Conservation (phyloP, 768 basidiomycete species). For the Xerocomus potaroensis region DNA sequence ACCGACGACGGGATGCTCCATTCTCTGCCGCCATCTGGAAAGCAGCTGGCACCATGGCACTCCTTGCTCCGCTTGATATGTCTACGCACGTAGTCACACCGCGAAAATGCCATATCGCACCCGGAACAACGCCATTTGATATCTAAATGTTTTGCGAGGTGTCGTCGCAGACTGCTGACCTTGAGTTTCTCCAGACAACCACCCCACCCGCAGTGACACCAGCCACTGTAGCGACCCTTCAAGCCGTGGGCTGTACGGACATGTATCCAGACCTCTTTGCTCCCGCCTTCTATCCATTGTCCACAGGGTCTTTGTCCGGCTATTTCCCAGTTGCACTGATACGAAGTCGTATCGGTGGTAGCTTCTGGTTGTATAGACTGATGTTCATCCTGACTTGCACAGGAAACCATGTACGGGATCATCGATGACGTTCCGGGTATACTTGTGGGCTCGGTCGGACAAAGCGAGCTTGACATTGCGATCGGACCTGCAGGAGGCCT, state of each 20-base stretch:
- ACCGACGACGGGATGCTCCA: background rate
- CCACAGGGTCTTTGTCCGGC: background rate
- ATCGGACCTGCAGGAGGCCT: background rate
- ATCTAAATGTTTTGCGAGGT: conserved; percentile 7
- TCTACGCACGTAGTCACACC: conserved; percentile 5
- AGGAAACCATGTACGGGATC: background rate
- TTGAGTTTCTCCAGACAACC: conserved; percentile 11
- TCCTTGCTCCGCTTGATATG: conserved; percentile 5
- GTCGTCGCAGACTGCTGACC: conserved; percentile 10
- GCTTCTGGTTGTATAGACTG: background rate
- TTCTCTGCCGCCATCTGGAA: background rate
- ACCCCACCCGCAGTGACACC: conserved; percentile 4
- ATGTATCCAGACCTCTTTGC: conserved; percentile 10
- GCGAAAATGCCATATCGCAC: conserved; percentile 5
- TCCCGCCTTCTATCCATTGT: conserved; percentile 9
- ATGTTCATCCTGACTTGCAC: background rate
- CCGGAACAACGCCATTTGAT: conserved; percentile 13
- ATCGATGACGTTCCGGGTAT: background rate
- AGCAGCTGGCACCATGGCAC: conserved; percentile 4
- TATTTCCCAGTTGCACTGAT: conserved; percentile 7
- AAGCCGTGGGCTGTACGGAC: conserved; percentile 8
- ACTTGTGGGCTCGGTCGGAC: background rate
- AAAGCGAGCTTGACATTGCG: background rate
- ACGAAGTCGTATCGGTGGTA: background rate
- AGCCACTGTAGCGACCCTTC: conserved; percentile 4